A percentile compares a stretch with the other conserved stretches of the same genome.
Evolutionary conservation across 371 early-diverging fungal species (phyloP).

Genomic region (Mortierella sp.): DNA sequence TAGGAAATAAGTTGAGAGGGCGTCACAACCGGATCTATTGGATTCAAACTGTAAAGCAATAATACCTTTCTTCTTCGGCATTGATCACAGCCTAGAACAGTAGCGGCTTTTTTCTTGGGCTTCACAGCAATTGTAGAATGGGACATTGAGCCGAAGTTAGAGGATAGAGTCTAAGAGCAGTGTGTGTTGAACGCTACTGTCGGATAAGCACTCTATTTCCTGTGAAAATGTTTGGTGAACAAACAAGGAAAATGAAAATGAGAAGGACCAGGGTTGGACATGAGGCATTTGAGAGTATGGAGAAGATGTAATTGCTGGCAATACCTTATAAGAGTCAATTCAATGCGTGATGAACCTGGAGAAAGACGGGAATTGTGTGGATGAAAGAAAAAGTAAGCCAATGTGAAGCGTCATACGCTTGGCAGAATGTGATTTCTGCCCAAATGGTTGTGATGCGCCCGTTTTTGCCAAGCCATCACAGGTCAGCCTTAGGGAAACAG

Average conservation of each 20-base stretch:
- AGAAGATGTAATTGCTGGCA: too few species aligned
- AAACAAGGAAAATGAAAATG: too few species aligned
- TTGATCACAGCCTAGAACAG: slow-evolving; percentile 49
- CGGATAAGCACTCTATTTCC: too few species aligned
- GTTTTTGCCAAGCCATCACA: background rate
- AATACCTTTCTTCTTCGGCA: slow-evolving; percentile 53
- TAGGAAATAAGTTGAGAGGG: background rate
- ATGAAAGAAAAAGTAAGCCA: background rate
- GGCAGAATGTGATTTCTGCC: background rate
- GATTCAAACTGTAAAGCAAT: background rate
- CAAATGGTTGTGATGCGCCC: background rate
- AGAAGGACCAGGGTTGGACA: too few species aligned
- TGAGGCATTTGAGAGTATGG: too few species aligned
- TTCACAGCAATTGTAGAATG: slow-evolving; percentile 9
- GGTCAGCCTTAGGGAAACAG: too few species aligned
- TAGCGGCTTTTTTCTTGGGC: slow-evolving; percentile 38
- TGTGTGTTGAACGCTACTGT: too few species aligned
- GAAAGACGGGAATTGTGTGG: background rate
- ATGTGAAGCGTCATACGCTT: background rate
- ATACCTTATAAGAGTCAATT: background rate
- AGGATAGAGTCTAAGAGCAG: background rate
- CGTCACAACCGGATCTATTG: background rate
- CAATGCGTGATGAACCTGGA: slow-evolving; percentile 1
- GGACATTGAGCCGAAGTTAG: slow-evolving; percentile 9
- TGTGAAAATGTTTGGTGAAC: too few species aligned